Conservation (phyloP, 108 stramenopile genomes). For the Schizochytrium sp. region DNA sequence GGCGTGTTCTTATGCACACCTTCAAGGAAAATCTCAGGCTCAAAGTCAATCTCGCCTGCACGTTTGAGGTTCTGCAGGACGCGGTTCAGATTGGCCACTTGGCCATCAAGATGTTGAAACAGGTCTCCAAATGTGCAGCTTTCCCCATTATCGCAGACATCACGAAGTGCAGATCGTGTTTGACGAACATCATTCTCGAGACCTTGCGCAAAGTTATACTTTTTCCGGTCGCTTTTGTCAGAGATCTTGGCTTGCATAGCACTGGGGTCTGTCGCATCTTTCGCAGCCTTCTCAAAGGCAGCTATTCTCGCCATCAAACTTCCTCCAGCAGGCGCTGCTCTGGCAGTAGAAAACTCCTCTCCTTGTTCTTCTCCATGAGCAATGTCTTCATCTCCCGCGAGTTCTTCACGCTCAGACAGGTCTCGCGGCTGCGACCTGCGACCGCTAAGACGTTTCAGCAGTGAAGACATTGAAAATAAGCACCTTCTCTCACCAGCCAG, state of each 20-base stretch:
- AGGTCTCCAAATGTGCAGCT: conserved; percentile 52
- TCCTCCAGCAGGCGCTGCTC: background rate
- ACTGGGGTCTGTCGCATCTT: conserved; percentile 33
- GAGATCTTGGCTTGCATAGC: conserved; percentile 53
- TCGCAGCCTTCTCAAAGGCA: conserved; percentile 42
- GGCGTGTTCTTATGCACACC: background rate
- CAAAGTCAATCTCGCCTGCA: conserved; percentile 52
- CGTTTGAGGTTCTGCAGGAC: conserved; percentile 55
- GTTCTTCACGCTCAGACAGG: too few species aligned
- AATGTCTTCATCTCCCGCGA: too few species aligned
- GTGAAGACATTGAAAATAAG: too few species aligned
- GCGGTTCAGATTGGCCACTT: conserved; percentile 41
- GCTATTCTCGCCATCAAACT: background rate
- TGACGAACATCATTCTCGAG: conserved; percentile 25
- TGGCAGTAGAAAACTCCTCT: background rate
- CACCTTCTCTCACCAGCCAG: too few species aligned
- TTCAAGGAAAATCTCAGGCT: conserved; percentile 43
- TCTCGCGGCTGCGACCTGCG: too few species aligned
- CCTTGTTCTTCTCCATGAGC: background rate
- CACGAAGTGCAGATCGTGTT: conserved; percentile 32
- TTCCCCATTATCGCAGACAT: background rate
- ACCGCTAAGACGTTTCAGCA: too few species aligned
- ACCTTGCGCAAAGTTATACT: conserved; percentile 45
- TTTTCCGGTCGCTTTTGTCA: conserved; percentile 49
- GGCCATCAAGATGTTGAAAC: conserved; percentile 21